Evolutionary conservation across 2,329 filamentous ascomycete species (phyloP).

Genomic region (Didymella sp.): DNA sequence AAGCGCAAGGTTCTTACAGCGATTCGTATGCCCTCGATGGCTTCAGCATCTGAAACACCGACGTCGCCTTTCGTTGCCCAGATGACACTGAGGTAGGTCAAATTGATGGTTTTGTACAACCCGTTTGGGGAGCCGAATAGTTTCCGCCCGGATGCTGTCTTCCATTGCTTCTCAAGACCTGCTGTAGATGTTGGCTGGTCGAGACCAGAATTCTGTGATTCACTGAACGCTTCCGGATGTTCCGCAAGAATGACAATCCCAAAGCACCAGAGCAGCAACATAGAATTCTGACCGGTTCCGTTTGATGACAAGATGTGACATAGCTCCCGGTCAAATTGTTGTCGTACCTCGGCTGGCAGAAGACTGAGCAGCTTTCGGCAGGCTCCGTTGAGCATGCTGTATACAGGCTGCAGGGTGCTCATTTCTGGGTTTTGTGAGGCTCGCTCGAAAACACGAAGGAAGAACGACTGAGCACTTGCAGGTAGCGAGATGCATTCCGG

Average conservation of each 20-base stretch:
- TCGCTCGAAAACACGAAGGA: constrained; percentile 42
- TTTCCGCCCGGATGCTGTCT: constrained; percentile 40
- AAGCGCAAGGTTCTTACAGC: constrained; percentile 38
- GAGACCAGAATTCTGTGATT: background rate
- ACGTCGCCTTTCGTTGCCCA: constrained; percentile 36
- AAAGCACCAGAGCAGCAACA: constrained; percentile 44
- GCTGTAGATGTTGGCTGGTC: constrained; percentile 13
- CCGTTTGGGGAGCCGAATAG: constrained; percentile 37
- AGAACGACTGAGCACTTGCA: constrained; percentile 44
- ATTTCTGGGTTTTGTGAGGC: constrained; percentile 34
- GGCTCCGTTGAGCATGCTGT: constrained; percentile 47
- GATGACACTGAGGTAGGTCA: constrained; percentile 42
- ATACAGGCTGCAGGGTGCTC: constrained; percentile 37
- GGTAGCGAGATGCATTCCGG: constrained; percentile 42
- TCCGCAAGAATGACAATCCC: constrained; percentile 42
- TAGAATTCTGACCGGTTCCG: constrained; percentile 31
- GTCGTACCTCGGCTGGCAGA: constrained; percentile 30
- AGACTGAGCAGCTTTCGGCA: constrained; percentile 39
- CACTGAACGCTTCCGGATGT: constrained; percentile 22
- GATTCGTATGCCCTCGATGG: constrained; percentile 43
- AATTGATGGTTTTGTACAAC: constrained; percentile 39
- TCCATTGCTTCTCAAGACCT: constrained; percentile 32
- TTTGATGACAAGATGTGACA: constrained; percentile 38
- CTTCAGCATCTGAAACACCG: constrained; percentile 36
- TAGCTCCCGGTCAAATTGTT: constrained; percentile 39